Conservation (phyloP, 768 basidiomycete species). For the Steccherinum ochraceum region DNA sequence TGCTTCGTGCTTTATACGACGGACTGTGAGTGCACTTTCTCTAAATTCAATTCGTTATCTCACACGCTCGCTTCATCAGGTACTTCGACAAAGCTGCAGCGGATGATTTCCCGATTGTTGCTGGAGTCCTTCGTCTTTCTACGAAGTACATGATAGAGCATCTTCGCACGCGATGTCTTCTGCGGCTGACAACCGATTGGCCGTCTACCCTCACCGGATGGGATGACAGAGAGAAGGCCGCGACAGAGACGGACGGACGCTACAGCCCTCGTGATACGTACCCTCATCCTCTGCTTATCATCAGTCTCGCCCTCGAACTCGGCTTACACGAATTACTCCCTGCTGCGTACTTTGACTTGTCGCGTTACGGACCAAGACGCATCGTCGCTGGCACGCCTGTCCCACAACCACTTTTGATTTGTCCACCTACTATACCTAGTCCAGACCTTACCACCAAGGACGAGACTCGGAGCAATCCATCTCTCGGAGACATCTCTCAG, state of each 20-base stretch:
- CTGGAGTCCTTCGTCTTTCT: constrained; percentile 64
- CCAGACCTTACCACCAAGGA: constrained; percentile 14
- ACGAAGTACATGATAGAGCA: constrained; percentile 72
- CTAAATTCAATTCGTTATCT: background rate
- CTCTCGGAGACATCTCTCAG: constrained; percentile 6
- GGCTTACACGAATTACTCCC: constrained; percentile 52
- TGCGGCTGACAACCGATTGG: constrained; percentile 58
- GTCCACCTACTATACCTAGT: too few species aligned
- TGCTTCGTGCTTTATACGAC: constrained; percentile 67
- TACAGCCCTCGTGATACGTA: constrained; percentile 55
- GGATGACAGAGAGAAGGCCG: constrained; percentile 58
- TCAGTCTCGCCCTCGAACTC: constrained; percentile 65
- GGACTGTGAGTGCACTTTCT: constrained; percentile 53
- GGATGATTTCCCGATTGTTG: constrained; percentile 51
- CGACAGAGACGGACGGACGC: constrained; percentile 41
- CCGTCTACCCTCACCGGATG: constrained; percentile 60
- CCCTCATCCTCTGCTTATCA: constrained; percentile 64
- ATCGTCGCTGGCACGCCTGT: constrained; percentile 48
- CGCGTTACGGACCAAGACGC: constrained; percentile 66
- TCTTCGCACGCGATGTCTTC: constrained; percentile 54
- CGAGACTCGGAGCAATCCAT: too few species aligned
- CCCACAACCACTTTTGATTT: constrained; percentile 15
- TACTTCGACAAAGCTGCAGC: constrained; percentile 49
- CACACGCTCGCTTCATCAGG: constrained; percentile 25
- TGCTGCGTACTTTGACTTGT: constrained; percentile 68